These are phyloP conservation scores for Cryphonectria radicalis DNA, from an alignment of 2,329 filamentous ascomycete species.

Conservation along the genomic window DNA sequence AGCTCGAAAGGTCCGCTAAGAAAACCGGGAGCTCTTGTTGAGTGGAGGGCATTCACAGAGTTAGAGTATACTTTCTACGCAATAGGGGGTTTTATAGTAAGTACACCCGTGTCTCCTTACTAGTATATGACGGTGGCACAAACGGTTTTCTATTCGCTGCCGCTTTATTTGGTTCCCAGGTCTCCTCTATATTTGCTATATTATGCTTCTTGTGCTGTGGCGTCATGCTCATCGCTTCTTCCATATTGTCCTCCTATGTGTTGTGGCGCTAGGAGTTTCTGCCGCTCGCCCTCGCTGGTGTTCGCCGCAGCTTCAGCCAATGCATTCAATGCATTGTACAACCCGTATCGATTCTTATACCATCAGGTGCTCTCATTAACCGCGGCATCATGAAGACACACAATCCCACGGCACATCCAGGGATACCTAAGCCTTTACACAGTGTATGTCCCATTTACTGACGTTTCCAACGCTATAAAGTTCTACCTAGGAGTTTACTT, in stretches of 20 bases:
- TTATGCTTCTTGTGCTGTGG: no score
- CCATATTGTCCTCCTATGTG: not conserved
- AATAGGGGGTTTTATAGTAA: conserved; percentile 50
- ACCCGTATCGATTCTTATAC: no score
- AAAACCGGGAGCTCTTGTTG: conserved; percentile 54
- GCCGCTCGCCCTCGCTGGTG: no score
- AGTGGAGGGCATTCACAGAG: conserved; percentile 61
- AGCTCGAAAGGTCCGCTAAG: conserved; percentile 45
- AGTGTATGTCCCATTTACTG: not conserved
- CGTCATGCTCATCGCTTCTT: not conserved
- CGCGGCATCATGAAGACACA: no score
- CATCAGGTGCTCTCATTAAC: no score
- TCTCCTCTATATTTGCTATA: not conserved
- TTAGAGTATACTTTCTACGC: conserved; percentile 57
- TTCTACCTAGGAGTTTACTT: conserved; percentile 37
- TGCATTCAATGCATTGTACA: no score
- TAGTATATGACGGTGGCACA: not conserved
- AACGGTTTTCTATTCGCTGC: not conserved
- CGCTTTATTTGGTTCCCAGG: not conserved
- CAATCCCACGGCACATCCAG: no score
- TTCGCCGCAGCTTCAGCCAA: no score
- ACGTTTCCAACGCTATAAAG: not conserved
- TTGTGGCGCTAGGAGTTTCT: no score
- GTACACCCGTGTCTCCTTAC: conserved; percentile 32
- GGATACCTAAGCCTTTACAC: no score